Evolutionary conservation across 2,329 filamentous ascomycete genomes (phyloP).

Genomic region (Calcarisporium arbuscula): DNA sequence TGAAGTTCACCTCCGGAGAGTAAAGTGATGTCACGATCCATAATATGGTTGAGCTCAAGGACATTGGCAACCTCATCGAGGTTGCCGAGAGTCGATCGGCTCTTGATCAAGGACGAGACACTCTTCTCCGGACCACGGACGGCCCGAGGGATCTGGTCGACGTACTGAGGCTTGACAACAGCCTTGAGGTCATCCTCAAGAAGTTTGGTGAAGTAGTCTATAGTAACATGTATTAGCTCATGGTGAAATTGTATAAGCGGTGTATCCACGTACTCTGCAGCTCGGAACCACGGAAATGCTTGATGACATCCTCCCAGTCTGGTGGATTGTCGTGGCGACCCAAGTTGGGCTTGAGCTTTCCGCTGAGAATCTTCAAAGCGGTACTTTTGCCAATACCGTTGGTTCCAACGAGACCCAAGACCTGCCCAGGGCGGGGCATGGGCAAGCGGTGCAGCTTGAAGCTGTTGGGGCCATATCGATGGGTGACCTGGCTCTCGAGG

Average conservation of each 20-base stretch:
- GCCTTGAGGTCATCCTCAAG: slow-evolving; percentile 96
- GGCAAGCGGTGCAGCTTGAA: slow-evolving; percentile 98
- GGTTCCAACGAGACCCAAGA: slow-evolving; percentile 92
- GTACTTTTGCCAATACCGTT: slow-evolving; percentile 99
- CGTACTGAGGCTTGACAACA: slow-evolving; percentile 98
- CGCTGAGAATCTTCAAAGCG: slow-evolving; percentile 96
- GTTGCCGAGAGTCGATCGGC: slow-evolving; percentile 71
- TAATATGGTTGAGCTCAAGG: slow-evolving; percentile 81
- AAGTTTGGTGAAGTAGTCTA: slow-evolving; percentile 96
- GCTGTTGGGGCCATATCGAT: slow-evolving; percentile 98
- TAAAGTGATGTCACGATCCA: slow-evolving; percentile 82
- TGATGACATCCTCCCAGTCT: slow-evolving; percentile 98
- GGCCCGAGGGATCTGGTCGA: slow-evolving; percentile 93
- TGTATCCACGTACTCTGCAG: slow-evolving; percentile 68
- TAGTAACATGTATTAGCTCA: slow-evolving; percentile 8
- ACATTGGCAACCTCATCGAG: slow-evolving; percentile 74
- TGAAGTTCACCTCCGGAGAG: slow-evolving; percentile 97
- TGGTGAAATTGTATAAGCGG: neutral
- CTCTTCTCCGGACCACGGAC: slow-evolving; percentile 76
- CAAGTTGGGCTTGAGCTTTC: slow-evolving; percentile 97
- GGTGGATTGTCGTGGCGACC: slow-evolving; percentile 93
- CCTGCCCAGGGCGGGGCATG: slow-evolving; percentile 91
- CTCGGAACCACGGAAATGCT: slow-evolving; percentile 96
- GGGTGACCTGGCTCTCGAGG: slow-evolving; percentile 95
- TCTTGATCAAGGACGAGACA: slow-evolving; percentile 72